Conservation (phyloP, 208 protist species). For the Trypanosoma congolense region DNA sequence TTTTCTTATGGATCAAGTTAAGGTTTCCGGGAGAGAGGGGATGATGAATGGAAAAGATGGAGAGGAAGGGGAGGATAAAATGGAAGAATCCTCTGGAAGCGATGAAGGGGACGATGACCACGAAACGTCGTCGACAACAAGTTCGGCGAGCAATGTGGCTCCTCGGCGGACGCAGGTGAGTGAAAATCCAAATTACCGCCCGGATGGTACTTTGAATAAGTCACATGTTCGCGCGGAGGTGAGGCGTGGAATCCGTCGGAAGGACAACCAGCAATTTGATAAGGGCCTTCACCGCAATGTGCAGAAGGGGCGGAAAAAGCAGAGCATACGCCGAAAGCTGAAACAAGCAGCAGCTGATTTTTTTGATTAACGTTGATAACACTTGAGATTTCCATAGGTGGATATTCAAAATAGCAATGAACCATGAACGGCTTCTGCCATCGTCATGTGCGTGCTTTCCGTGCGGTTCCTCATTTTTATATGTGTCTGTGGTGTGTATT, state of each 20-base stretch:
- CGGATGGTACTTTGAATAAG: conserved; percentile 60
- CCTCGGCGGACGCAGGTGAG: conserved; percentile 27
- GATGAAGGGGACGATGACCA: conserved; percentile 37
- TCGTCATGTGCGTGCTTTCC: too few species aligned
- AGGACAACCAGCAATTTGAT: conserved; percentile 74
- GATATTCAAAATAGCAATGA: too few species aligned
- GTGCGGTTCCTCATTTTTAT: too few species aligned
- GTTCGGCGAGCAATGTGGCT: too few species aligned
- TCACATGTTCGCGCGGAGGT: conserved; percentile 66
- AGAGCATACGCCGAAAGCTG: conserved; percentile 66
- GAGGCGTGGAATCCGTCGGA: conserved; percentile 42
- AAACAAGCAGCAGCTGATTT: conserved; percentile 57
- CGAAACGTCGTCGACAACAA: too few species aligned
- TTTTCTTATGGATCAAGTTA: too few species aligned
- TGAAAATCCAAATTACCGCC: conserved; percentile 56
- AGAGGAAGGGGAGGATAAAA: too few species aligned
- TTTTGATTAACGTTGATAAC: conserved; percentile 35
- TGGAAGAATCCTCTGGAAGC: conserved; percentile 24
- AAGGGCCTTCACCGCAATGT: conserved; percentile 71
- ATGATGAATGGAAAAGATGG: too few species aligned
- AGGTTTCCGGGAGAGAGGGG: too few species aligned
- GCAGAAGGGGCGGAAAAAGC: conserved; percentile 83
- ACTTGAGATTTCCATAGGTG: too few species aligned
- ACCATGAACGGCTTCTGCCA: too few species aligned
- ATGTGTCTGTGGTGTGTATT: too few species aligned